Conservation (phyloP, 768 basidiomycete genomes). For the Termitomyces eurrhizus region DNA sequence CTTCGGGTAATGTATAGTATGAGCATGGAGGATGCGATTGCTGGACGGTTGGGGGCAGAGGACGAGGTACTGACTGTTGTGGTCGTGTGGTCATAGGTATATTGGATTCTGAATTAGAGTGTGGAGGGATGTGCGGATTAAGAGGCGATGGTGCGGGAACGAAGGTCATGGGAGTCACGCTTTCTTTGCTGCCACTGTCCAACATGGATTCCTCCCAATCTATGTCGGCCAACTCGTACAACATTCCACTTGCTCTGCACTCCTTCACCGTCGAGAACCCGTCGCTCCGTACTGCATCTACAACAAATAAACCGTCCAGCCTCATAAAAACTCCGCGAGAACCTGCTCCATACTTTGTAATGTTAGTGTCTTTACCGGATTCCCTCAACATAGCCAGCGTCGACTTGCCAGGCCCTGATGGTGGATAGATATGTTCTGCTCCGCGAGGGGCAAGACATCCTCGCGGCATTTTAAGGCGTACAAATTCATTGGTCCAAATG, state of each 20-base stretch:
- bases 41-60: constrained; percentile 11
- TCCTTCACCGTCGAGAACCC: constrained; percentile 46
- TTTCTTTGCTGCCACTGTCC: neutral
- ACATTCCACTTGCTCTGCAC: constrained; percentile 65
- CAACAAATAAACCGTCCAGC: constrained; percentile 60
- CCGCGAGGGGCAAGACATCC: constrained; percentile 65
- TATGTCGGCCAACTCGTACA: constrained; percentile 75
- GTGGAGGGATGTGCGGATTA: constrained; percentile 23
- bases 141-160: constrained; percentile 28
- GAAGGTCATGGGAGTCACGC: constrained; percentile 3
- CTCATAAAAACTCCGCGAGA: constrained; percentile 70
- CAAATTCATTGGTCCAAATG: constrained; percentile 83
- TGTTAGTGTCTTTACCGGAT: constrained; percentile 20
- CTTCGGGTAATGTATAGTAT: constrained; percentile 45
- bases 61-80: constrained; percentile 4
- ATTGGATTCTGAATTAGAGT: constrained; percentile 24
- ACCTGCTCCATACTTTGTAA: constrained; percentile 42
- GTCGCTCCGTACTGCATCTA: constrained; percentile 43
- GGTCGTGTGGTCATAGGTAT: constrained; percentile 3
- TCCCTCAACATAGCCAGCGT: constrained; percentile 22
- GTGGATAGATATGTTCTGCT: constrained; percentile 51
- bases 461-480: constrained; percentile 71
- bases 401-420: constrained; percentile 53
- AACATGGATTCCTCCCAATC: constrained; percentile 48
- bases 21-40: constrained; percentile 20